Conservation (phyloP, 2,329 filamentous ascomycete species). For the Xylariaceae sp. region DNA sequence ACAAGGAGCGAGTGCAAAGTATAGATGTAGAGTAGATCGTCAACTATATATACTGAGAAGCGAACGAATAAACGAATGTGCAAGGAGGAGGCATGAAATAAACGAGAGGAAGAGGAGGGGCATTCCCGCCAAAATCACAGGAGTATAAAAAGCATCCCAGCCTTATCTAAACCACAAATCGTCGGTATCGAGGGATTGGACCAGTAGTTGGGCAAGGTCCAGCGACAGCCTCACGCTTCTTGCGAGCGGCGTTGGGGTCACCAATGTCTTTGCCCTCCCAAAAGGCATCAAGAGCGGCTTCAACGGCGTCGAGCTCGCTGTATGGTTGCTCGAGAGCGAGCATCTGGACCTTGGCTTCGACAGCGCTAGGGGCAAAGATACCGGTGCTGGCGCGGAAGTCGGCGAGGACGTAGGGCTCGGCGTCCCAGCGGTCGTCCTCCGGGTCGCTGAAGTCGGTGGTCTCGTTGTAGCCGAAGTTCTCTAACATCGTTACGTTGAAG, state of each 20-base stretch:
- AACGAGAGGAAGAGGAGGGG: neutral
- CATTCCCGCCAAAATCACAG: no score
- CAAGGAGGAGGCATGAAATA: neutral
- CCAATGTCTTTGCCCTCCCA: constrained; percentile 36
- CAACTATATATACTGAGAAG: constrained; percentile 23
- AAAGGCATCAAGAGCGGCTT: constrained; percentile 42
- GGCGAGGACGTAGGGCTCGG: constrained; percentile 37
- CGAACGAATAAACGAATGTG: constrained; percentile 1
- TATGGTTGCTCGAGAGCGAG: constrained; percentile 46
- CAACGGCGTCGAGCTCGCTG: constrained; percentile 41
- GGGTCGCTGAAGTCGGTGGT: constrained; percentile 46
- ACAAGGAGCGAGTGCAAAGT: neutral
- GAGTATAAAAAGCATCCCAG: neutral
- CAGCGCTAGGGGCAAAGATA: constrained; percentile 38
- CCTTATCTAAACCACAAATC: constrained; percentile 16
- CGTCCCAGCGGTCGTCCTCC: constrained; percentile 47
- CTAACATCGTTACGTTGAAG: constrained; percentile 51
- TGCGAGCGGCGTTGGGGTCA: constrained; percentile 28
- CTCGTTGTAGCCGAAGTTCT: constrained; percentile 49
- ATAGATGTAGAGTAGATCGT: neutral
- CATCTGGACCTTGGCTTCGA: constrained; percentile 41
- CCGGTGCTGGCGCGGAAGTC: constrained; percentile 35
- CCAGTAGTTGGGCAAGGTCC: constrained; percentile 17
- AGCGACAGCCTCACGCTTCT: constrained; percentile 19
- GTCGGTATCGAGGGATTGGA: constrained; percentile 26